Percentiles rank a stretch among this genome's conserved stretches.
Evolutionary conservation across 2,329 filamentous ascomycete genomes (phyloP).

Genomic region (Beauveria medogensis): DNA sequence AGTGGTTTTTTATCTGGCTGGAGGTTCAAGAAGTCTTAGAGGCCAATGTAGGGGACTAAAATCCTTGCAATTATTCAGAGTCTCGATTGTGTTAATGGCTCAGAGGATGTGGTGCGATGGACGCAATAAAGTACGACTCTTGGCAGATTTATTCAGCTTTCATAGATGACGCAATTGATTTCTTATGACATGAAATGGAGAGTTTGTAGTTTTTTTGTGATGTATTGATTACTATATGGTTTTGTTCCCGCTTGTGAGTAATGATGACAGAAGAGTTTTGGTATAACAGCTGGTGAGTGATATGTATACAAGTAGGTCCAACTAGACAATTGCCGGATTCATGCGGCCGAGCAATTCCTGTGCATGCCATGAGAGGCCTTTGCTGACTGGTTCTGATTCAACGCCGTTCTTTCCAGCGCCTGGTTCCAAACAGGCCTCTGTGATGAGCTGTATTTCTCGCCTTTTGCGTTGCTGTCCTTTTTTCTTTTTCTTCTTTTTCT

Average conservation of each 20-base stretch:
- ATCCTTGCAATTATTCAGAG: conserved; percentile 1
- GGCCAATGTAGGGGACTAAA: conserved; percentile 17
- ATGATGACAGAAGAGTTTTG: neutral
- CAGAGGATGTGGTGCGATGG: neutral
- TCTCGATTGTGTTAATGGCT: neutral
- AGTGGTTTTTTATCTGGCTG: conserved; percentile 19
- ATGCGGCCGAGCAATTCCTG: neutral
- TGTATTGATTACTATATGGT: neutral
- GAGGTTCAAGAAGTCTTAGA: conserved; percentile 22
- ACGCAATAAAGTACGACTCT: neutral
- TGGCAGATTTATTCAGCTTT: conserved; percentile 17
- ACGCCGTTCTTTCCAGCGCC: neutral
- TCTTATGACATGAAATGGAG: conserved; percentile 5
- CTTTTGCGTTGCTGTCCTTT: neutral
- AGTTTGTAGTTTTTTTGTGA: neutral
- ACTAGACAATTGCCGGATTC: neutral
- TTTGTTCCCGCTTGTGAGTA: neutral
- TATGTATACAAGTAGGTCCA: conserved; percentile 4
- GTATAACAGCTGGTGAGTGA: neutral
- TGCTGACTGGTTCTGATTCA: too few relatives aligned
- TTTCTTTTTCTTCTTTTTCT: neutral
- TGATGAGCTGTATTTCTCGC: too few relatives aligned
- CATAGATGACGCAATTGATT: conserved; percentile 27
- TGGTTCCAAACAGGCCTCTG: too few relatives aligned
- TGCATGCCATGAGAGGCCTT: neutral